These are phyloP conservation scores for Solanum hybrid DNA, from an alignment of 305 asterid species.

Conservation along the genomic window DNA sequence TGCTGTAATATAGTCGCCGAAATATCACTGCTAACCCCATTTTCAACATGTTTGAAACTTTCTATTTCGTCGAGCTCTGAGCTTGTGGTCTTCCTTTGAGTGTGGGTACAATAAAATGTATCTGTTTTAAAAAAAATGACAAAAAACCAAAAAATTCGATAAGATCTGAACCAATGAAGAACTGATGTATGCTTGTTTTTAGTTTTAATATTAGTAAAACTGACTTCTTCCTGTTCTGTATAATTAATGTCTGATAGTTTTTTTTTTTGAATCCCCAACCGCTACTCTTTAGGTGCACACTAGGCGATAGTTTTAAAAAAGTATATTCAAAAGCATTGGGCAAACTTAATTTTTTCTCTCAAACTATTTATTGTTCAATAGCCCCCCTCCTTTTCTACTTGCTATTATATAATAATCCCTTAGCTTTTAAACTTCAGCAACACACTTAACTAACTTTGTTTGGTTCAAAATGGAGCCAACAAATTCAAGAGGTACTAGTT, in stretches of 20 bases:
- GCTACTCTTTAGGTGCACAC: background rate
- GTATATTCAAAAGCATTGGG: background rate
- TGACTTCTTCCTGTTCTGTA: background rate
- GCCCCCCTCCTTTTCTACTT: background rate
- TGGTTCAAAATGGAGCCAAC: conserved; percentile 1
- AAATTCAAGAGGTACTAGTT: background rate
- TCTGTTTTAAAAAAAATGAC: background rate
- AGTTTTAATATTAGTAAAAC: background rate
- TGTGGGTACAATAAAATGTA: background rate
- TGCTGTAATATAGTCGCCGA: background rate
- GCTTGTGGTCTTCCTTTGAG: background rate
- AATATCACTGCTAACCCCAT: background rate
- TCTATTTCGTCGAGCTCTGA: background rate
- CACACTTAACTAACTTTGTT: background rate
- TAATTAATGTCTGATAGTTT: background rate
- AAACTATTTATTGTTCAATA: background rate
- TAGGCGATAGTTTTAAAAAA: background rate
- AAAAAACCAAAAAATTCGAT: background rate
- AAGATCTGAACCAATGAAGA: background rate
- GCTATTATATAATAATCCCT: background rate
- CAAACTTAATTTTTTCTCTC: background rate
- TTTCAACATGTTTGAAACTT: background rate
- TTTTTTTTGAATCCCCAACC: background rate
- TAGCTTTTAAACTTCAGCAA: background rate
- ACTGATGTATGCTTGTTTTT: background rate